These are phyloP conservation scores for Sporothrix variecibatus DNA, from an alignment of 2,329 filamentous ascomycete species.

Conservation along the genomic window DNA sequence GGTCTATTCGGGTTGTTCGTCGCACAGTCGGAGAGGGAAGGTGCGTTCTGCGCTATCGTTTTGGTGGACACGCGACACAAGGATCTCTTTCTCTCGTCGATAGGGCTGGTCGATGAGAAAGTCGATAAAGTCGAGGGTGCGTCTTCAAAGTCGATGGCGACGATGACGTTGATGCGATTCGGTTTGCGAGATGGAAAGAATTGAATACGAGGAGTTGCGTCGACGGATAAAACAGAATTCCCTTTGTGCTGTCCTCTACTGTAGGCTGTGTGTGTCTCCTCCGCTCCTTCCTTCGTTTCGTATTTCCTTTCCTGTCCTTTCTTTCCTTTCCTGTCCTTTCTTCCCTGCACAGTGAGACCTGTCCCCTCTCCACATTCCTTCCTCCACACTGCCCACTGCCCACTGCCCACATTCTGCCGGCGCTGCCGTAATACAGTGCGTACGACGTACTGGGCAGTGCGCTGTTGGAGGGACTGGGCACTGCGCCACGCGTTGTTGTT, in stretches of 20 bases:
- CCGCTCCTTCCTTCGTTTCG: slow-evolving; percentile 9
- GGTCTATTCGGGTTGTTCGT: not conserved
- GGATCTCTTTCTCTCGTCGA: not conserved
- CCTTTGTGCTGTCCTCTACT: not conserved
- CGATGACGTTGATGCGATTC: not conserved
- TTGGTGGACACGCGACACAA: not conserved
- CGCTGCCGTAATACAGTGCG: not conserved
- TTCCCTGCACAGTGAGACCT: not conserved
- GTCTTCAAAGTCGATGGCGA: not conserved
- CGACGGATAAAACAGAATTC: not conserved
- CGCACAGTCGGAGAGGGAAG: not conserved
- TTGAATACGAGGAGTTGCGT: not conserved
- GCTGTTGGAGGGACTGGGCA: not conserved
- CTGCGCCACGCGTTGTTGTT: not conserved
- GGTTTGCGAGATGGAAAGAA: not conserved
- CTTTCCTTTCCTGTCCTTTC: not conserved
- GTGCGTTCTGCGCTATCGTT: not conserved
- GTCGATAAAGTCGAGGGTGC: not conserved
- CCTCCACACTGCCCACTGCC: not conserved
- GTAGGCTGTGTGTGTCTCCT: not conserved
- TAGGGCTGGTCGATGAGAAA: not conserved
- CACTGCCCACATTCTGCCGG: not conserved
- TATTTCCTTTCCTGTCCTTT: not conserved
- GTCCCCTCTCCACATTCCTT: no score
- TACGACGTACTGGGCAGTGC: not conserved